Conservation (phyloP, 139 green algal genomes). For the Auxenochlorella protothecoides region DNA sequence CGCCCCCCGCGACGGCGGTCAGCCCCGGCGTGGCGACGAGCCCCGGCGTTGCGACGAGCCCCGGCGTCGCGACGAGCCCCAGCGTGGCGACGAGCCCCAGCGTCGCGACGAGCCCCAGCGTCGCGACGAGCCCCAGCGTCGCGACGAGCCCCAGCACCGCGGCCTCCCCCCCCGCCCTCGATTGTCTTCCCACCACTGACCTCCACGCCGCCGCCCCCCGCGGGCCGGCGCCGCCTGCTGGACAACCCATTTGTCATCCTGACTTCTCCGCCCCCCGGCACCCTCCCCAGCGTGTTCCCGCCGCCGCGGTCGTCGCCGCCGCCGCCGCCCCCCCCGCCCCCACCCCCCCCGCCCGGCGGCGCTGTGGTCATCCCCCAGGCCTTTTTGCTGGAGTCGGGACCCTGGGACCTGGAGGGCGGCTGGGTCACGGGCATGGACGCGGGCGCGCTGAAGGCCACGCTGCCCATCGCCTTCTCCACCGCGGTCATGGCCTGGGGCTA, state of each 20-base stretch:
- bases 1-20: too few species aligned
- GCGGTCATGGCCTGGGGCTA: constrained; percentile 54
- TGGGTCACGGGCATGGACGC: constrained; percentile 34
- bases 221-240: too few species aligned
- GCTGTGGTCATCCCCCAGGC: not conserved
- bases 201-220: too few species aligned
- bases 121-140: too few species aligned
- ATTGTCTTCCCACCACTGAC: not conserved
- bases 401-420: constrained; percentile 34
- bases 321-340: not conserved
- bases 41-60: too few species aligned
- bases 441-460: constrained; percentile 61
- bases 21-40: too few species aligned
- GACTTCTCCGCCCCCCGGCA: not conserved
- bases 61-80: too few species aligned
- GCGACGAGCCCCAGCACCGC: too few species aligned
- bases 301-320: not conserved
- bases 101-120: too few species aligned
- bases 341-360: not conserved
- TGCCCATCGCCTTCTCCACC: constrained; percentile 63
- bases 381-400: not conserved
- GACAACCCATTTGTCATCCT: too few species aligned
- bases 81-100: too few species aligned
- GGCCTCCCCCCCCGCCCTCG: too few species aligned
- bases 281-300: not conserved